These are phyloP conservation scores for Amanita rimosa DNA, from an alignment of 768 basidiomycete genomes.

Conservation along the genomic window DNA sequence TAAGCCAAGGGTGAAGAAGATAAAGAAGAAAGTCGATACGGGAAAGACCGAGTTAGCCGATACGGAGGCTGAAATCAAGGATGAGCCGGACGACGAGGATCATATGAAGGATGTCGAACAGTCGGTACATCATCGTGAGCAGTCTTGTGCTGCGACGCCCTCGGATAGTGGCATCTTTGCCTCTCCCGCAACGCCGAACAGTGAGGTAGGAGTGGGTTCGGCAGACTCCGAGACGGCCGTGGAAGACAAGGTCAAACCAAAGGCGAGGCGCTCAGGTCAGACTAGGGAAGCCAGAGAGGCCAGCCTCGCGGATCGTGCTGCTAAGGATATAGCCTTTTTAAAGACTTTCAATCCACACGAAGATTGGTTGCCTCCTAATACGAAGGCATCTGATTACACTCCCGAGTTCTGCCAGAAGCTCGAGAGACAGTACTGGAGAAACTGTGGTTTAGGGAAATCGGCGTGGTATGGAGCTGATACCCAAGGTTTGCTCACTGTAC, in stretches of 20 bases:
- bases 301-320: slow-evolving; percentile 34
- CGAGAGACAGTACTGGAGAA: slow-evolving; percentile 89
- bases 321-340: slow-evolving; percentile 45
- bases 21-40: slow-evolving; percentile 29
- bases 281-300: slow-evolving; percentile 39
- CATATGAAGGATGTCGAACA: slow-evolving; percentile 12
- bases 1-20: slow-evolving; percentile 24
- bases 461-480: slow-evolving; percentile 98
- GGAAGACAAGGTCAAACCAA: slow-evolving; percentile 19
- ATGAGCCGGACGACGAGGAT: slow-evolving; percentile 32
- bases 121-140: slow-evolving; percentile 13
- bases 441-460: slow-evolving; percentile 78
- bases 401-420: slow-evolving; percentile 79
- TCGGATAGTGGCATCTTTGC: slow-evolving; percentile 24
- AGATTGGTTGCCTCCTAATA: slow-evolving; percentile 76
- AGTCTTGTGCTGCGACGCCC: slow-evolving; percentile 22
- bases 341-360: slow-evolving; percentile 57
- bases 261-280: slow-evolving; percentile 23
- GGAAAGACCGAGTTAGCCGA: slow-evolving; percentile 29
- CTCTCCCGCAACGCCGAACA: slow-evolving; percentile 18
- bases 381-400: slow-evolving; percentile 69
- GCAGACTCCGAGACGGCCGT: slow-evolving; percentile 10
- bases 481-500: slow-evolving; percentile 44
- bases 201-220: slow-evolving; percentile 10
- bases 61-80: slow-evolving; percentile 27